Evolutionary conservation across 192 early-diverging fungal genomes (phyloP).

Genomic region (Phlyctochytrium planicorne): DNA sequence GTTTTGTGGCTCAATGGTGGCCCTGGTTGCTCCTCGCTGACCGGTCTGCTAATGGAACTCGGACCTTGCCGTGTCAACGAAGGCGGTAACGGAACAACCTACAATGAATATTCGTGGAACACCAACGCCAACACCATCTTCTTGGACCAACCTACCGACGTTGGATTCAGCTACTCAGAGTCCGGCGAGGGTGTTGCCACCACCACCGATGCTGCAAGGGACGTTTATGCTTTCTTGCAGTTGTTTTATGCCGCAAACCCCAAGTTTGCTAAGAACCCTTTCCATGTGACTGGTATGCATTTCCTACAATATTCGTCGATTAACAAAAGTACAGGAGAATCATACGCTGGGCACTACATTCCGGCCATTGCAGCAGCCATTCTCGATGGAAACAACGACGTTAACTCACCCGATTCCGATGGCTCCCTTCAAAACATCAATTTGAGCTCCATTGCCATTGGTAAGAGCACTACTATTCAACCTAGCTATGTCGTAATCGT

Average conservation of each 20-base stretch:
- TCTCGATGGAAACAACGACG: slow-evolving; percentile 69
- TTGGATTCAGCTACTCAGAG: slow-evolving; percentile 81
- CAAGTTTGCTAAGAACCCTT: slow-evolving; percentile 73
- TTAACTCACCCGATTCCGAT: slow-evolving; percentile 22
- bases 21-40: slow-evolving; percentile 73
- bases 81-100: slow-evolving; percentile 63
- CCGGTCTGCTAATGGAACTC: slow-evolving; percentile 75
- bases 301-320: not conserved
- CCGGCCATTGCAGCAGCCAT: slow-evolving; percentile 87
- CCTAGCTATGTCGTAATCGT: slow-evolving; percentile 72
- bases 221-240: slow-evolving; percentile 91
- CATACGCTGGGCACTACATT: slow-evolving; percentile 82
- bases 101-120: slow-evolving; percentile 87
- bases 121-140: slow-evolving; percentile 70
- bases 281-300: slow-evolving; percentile 86
- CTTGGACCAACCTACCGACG: slow-evolving; percentile 70
- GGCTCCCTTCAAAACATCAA: slow-evolving; percentile 22
- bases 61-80: slow-evolving; percentile 84
- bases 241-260: slow-evolving; percentile 85
- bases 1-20: slow-evolving; percentile 77
- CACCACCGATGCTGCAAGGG: slow-evolving; percentile 75
- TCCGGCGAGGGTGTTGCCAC: slow-evolving; percentile 56
- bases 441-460: slow-evolving; percentile 50
- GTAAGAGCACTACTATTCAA: slow-evolving; percentile 43
- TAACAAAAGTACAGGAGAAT: slow-evolving; percentile 12